Evolutionary conservation across 345 rosid genomes (phyloP).

Genomic region (Limnanthes douglasii): DNA sequence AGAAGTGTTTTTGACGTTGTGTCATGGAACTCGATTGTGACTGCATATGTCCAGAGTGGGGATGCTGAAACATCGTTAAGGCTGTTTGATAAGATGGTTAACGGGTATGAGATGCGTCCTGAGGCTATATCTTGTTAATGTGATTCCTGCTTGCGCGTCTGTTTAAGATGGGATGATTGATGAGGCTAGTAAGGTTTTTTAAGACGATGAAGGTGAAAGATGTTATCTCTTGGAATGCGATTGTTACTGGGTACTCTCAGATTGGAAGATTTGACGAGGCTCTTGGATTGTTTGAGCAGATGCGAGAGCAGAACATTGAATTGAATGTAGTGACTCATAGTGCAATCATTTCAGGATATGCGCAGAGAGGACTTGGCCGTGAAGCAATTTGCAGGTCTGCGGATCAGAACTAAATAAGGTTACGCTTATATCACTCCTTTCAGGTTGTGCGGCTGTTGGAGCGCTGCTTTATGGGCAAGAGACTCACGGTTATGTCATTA

Average conservation of each 20-base stretch:
- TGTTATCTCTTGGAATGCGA: conserved; percentile 78
- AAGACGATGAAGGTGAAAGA: conserved; percentile 42
- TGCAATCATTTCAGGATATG: conserved; percentile 76
- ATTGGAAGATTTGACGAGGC: conserved; percentile 54
- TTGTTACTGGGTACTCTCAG: conserved; percentile 81
- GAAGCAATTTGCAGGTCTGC: conserved; percentile 52
- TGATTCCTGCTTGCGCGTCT: conserved; percentile 50
- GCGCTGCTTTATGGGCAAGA: conserved; percentile 63
- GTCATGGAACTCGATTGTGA: conserved; percentile 65
- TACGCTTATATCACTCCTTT: conserved; percentile 65
- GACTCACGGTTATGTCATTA: conserved; percentile 55
- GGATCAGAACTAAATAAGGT: conserved; percentile 45
- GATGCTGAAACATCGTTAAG: conserved; percentile 21
- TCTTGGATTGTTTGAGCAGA: conserved; percentile 36
- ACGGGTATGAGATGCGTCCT: conserved; percentile 15
- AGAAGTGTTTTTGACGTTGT: conserved; percentile 37
- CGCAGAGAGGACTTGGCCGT: conserved; percentile 53
- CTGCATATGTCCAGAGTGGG: conserved; percentile 34
- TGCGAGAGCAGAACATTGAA: conserved; percentile 40
- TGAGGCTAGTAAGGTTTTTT: conserved; percentile 41
- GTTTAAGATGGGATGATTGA: conserved; percentile 41
- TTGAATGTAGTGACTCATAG: conserved; percentile 80
- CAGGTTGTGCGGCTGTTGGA: conserved; percentile 68
- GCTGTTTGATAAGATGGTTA: conserved; percentile 36
- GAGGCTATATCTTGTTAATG: conserved; percentile 62